Base-by-base conservation (phyloP, 2,329 filamentous ascomycete species). In the Rutstroemia sp. region DNA sequence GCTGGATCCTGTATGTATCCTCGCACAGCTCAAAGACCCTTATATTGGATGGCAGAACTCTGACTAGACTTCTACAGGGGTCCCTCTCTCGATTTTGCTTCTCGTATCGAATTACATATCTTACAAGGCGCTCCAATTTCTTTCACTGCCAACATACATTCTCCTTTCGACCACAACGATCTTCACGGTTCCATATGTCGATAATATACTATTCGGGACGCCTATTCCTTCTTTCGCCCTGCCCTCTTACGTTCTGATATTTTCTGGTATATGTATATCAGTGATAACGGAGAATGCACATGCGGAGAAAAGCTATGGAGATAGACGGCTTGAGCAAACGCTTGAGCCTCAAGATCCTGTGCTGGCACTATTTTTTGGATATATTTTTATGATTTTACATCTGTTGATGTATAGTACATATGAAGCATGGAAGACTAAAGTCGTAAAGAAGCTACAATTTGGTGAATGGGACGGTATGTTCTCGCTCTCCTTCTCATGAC, bases 281-380 rank as follows among this genome's bases (percentile, higher is more conserved):
- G 48, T 52, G 17, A 45, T 51, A n/a, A 46, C 30, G 48, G 54
- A 56, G n/a, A 52, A 56, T 7, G 48, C 39, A 17, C 42, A 56
- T 17, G 54, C 54, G 19, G 54, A 56, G 19, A 23, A 14, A 30
- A 51, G 48, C 19, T 51, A 56, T 27, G 54, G 54, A 1, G 54
- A 56, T 23, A 27, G 54, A 16, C 48, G 54, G n/a, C 48, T 56
- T 10, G 48, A 51, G 36, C 54, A 56, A 39, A 56, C 54, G 14
- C 39, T 56, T 9, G 54, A 56, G 27, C 48, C 54, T 36, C 54
- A 56, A 52, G 54, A 56, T 12, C 54, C 54, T 6, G 54, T 56
- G 7, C 14, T 47, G 48, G 52, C 36, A 36, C 46, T 56, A 17
- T 56, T 51, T 51, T n/a, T 56, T 56, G 54, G 54, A 51, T 56